These are phyloP conservation scores for Chrysoporthe austroafricana DNA, from an alignment of 2,329 filamentous ascomycete genomes.

Conservation along the genomic window DNA sequence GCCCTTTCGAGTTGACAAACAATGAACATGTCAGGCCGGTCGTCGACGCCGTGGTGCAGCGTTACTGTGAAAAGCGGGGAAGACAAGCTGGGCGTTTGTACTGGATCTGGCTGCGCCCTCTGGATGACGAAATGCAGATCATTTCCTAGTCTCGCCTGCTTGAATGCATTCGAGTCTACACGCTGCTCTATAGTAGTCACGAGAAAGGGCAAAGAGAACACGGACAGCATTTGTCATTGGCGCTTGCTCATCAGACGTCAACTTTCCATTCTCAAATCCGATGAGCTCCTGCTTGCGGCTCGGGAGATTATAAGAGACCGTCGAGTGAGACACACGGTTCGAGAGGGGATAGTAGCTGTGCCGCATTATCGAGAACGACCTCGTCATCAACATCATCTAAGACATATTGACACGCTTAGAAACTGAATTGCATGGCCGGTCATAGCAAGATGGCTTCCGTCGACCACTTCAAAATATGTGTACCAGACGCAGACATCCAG, in stretches of 20 bases:
- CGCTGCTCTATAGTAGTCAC: not conserved
- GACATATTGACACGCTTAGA: not conserved
- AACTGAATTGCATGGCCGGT: not conserved
- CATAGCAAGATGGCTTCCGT: conserved; percentile 31
- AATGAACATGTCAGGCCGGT: no score
- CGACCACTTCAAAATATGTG: conserved; percentile 40
- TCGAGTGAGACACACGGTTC: not conserved
- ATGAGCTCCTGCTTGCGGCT: not conserved
- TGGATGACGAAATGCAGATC: not conserved
- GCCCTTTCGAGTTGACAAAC: not conserved
- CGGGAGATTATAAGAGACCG: not conserved
- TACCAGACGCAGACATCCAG: conserved; percentile 39
- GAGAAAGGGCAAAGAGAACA: not conserved
- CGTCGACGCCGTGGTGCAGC: no score
- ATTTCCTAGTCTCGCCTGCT: not conserved
- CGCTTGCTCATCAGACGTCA: not conserved
- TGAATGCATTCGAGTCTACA: not conserved
- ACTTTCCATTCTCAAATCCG: not conserved
- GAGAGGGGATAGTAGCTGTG: not conserved
- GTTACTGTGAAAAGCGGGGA: not conserved
- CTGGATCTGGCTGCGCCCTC: not conserved
- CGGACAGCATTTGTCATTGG: not conserved
- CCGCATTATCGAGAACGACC: not conserved
- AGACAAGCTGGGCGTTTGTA: not conserved
- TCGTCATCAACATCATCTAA: not conserved